Evolutionary conservation across 169 alveolate genomes (phyloP).

Genomic region (Perkinsus marinus): DNA sequence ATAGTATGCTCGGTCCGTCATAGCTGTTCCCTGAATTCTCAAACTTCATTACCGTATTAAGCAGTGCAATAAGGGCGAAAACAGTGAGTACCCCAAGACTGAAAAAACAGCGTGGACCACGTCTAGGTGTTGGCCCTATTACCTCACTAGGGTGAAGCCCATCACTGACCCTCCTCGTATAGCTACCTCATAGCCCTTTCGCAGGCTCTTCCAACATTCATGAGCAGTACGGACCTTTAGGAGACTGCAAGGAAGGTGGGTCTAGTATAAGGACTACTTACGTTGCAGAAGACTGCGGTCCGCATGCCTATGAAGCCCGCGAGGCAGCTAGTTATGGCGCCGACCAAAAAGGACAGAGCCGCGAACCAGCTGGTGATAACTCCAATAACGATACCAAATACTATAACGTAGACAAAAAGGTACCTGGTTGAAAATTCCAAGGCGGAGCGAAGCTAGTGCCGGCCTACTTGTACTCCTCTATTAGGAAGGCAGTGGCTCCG

Average conservation of each 20-base stretch:
- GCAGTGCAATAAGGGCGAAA: constrained; percentile 21
- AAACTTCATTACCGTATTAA: constrained; percentile 13
- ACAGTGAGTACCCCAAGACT: constrained; percentile 34
- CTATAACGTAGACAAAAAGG: constrained; percentile 46
- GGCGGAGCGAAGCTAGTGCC: too few species aligned
- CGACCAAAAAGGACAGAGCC: constrained; percentile 62
- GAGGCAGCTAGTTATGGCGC: constrained; percentile 64
- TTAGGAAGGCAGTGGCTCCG: constrained; percentile 75
- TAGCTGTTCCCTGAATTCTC: too few species aligned
- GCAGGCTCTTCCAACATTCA: constrained; percentile 42
- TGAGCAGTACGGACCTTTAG: constrained; percentile 45
- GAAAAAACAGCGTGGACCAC: too few species aligned
- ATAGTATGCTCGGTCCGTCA: constrained; percentile 13
- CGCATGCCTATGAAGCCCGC: constrained; percentile 68
- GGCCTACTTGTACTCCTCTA: constrained; percentile 58
- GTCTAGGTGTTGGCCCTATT: too few species aligned
- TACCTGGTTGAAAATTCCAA: too few species aligned
- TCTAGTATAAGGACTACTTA: too few species aligned
- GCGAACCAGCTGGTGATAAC: constrained; percentile 41
- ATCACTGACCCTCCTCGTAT: constrained; percentile 49
- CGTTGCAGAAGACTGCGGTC: constrained; percentile 46
- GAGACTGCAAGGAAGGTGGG: too few species aligned
- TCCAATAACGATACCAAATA: constrained; percentile 46
- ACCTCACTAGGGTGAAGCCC: constrained; percentile 57
- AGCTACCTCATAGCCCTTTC: constrained; percentile 46